Conservation (phyloP, 192 early-diverging fungal genomes). For the Backusella tuberculispora region DNA sequence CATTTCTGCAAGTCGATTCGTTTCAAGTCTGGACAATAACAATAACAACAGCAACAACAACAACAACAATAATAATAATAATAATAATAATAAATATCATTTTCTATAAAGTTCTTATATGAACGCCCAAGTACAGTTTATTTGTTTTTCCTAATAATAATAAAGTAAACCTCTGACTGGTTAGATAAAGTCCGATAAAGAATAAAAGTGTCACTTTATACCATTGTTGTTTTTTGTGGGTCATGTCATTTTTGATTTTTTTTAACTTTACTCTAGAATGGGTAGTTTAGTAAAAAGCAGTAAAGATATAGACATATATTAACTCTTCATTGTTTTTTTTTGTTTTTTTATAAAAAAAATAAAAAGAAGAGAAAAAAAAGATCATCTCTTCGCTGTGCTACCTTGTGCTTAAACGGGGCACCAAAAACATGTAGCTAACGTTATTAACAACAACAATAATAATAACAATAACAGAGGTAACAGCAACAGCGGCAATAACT, state of each 20-base stretch:
- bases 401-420: not conserved
- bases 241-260: not conserved
- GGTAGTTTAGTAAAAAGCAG: constrained; percentile 11
- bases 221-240: not conserved
- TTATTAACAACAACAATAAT: too few relatives aligned
- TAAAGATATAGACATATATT: not conserved
- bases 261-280: not conserved
- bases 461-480: not conserved
- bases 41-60: not conserved
- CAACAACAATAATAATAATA: not conserved
- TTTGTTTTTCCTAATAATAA: not conserved
- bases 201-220: not conserved
- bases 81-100: too few relatives aligned
- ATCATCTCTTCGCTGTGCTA: not conserved
- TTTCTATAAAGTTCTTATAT: not conserved
- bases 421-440: not conserved
- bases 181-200: not conserved
- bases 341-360: not conserved
- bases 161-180: not conserved
- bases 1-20: not conserved
- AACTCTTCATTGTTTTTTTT: constrained; percentile 5
- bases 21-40: not conserved
- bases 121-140: not conserved
- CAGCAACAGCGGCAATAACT: too few relatives aligned
- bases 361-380: not conserved